phyloP scores from a whole-genome alignment of 805 yeast genomes.

The Kuraishia hungarica region DNA sequence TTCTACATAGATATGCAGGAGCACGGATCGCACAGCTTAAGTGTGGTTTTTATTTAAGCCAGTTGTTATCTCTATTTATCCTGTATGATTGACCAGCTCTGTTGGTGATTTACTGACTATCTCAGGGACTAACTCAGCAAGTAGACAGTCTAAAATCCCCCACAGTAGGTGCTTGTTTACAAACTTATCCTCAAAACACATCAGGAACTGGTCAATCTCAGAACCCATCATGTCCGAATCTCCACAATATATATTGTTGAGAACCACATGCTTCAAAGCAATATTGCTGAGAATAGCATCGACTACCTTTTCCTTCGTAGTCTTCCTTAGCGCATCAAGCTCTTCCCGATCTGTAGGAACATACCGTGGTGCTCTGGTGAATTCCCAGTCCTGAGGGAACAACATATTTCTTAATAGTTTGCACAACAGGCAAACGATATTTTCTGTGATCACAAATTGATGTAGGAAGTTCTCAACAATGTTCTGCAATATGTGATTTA shows the following conservation, averaged over 20 bases:
- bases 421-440: slow-evolving; percentile 7
- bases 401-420: slow-evolving; percentile 15
- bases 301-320: slow-evolving; percentile 7
- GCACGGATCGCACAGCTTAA: too few relatives aligned
- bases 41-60: too few relatives aligned
- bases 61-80: too few relatives aligned
- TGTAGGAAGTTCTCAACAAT: slow-evolving; percentile 15
- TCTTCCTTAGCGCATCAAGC: slow-evolving; percentile 9
- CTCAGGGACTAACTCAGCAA: slow-evolving; percentile 32
- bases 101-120: slow-evolving; percentile 3
- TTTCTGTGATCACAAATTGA: slow-evolving; percentile 14
- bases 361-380: slow-evolving; percentile 19
- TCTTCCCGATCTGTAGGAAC: slow-evolving; percentile 20
- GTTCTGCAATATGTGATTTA: slow-evolving; percentile 17
- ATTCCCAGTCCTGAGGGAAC: slow-evolving; percentile 19
- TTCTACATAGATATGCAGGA: too few relatives aligned
- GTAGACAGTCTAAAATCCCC: slow-evolving; percentile 30
- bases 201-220: slow-evolving; percentile 19
- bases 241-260: slow-evolving; percentile 3
- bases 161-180: slow-evolving; percentile 35
- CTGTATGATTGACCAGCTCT: slow-evolving; percentile 8
- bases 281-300: not conserved
- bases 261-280: not conserved
- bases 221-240: slow-evolving; percentile 5
- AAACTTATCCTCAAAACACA: slow-evolving; percentile 24